Conservation (phyloP, 345 rosid genomes). For the Laguncularia racemosa region DNA sequence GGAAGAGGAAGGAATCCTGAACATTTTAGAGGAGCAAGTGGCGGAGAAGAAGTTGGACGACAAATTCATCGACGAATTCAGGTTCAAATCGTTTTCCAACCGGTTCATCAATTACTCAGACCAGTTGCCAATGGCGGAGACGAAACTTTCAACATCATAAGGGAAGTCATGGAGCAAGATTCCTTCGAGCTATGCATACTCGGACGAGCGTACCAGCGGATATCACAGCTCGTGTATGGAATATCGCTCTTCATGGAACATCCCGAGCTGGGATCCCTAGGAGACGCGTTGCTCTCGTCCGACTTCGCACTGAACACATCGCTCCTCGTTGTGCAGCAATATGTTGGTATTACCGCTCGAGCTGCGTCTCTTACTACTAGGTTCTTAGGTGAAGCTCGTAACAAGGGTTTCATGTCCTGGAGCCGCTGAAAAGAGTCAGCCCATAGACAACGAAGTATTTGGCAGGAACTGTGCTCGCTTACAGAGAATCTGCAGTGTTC, state of each 20-base stretch:
- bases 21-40: neutral
- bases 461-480: too few species aligned
- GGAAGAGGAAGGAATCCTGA: conserved; percentile 1
- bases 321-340: conserved; percentile 55
- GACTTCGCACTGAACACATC: conserved; percentile 40
- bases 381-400: neutral
- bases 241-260: conserved; percentile 37
- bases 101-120: conserved; percentile 15
- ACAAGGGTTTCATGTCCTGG: neutral
- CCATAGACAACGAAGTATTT: too few species aligned
- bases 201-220: conserved; percentile 22
- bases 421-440: too few species aligned
- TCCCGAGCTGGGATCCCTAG: conserved; percentile 53
- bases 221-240: conserved; percentile 26
- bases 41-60: conserved; percentile 17
- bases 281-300: conserved; percentile 38
- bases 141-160: conserved; percentile 12
- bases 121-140: conserved; percentile 21
- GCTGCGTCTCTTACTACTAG: neutral
- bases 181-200: conserved; percentile 23
- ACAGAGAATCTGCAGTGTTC: too few species aligned
- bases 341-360: neutral
- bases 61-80: conserved; percentile 22
- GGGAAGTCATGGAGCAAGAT: conserved; percentile 12
- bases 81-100: conserved; percentile 7